A percentile compares a stretch with the other conserved stretches of the same genome.
phyloP scores from a whole-genome alignment of 345 rosid genomes.

The Melastoma malabathricum region DNA sequence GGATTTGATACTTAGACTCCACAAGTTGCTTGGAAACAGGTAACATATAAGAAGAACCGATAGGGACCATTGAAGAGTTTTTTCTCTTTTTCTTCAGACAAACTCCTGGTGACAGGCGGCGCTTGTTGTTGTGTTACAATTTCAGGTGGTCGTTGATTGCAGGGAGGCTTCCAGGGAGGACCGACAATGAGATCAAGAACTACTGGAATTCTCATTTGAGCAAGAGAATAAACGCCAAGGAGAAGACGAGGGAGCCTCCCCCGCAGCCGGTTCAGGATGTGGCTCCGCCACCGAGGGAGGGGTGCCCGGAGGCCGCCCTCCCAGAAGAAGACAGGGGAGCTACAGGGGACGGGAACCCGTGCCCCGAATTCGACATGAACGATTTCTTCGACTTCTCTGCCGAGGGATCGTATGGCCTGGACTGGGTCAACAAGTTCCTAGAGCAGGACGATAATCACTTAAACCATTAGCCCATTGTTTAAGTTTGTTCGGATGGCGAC shows the following conservation, averaged over 20 bases:
- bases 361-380: conserved; percentile 18
- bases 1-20: conserved; percentile 46
- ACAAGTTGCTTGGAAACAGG: conserved; percentile 52
- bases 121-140: not conserved
- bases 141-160: conserved; percentile 57
- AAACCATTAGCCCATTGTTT: not conserved
- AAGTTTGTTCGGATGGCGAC: no score
- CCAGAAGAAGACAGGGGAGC: not conserved
- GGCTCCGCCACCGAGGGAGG: not conserved
- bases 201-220: conserved; percentile 68
- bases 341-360: conserved; percentile 5
- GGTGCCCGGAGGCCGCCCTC: not conserved
- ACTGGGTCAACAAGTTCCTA: conserved; percentile 37
- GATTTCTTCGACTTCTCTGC: conserved; percentile 28
- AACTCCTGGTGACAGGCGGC: no score
- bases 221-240: conserved; percentile 25
- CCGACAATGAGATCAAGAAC: conserved; percentile 58
- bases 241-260: conserved; percentile 11
- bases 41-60: not conserved
- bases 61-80: not conserved
- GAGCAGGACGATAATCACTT: conserved; percentile 19
- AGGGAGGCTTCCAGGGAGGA: conserved; percentile 61
- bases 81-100: no score
- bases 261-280: not conserved
- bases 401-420: conserved; percentile 24